A percentile compares a stretch with the other conserved stretches of the same genome.
phyloP scores from a whole-genome alignment of 352 stramenopile genomes.

The Globisporangium paroecandrum region DNA sequence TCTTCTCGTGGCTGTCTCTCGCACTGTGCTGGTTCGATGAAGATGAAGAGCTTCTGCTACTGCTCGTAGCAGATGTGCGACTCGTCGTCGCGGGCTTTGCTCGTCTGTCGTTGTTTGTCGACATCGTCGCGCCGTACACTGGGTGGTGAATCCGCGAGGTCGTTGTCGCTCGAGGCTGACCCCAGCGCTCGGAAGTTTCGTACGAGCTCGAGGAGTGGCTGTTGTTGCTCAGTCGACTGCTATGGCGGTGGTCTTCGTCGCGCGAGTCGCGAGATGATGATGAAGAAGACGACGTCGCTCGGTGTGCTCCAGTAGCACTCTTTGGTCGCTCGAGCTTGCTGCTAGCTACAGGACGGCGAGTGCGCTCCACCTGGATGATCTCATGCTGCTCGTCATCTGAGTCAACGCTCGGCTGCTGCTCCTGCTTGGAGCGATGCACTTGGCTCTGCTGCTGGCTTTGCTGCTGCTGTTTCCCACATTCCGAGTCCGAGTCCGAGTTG shows the following conservation, averaged over 20 bases:
- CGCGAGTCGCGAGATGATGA: conserved; percentile 20
- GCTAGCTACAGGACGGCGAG: conserved; percentile 19
- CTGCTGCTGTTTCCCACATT: no score
- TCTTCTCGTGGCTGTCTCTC: conserved; percentile 31
- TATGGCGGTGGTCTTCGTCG: conserved; percentile 30
- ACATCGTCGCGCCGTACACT: conserved; percentile 40
- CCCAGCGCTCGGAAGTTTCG: conserved; percentile 45
- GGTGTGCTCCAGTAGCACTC: conserved; percentile 25
- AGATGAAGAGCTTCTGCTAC: conserved; percentile 9
- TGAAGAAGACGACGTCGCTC: conserved; percentile 14
- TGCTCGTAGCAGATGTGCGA: conserved; percentile 14
- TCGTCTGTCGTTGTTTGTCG: conserved; percentile 24
- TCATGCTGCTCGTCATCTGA: conserved; percentile 39
- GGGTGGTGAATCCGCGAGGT: conserved; percentile 33
- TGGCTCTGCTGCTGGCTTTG: conserved; percentile 18
- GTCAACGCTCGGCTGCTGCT: conserved; percentile 26
- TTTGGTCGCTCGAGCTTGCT: conserved; percentile 45
- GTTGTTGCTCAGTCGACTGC: conserved; percentile 28
- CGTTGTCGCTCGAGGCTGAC: conserved; percentile 30
- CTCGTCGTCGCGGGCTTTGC: conserved; percentile 18
- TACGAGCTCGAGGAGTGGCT: conserved; percentile 30
- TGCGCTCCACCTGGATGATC: conserved; percentile 41
- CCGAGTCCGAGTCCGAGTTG: conserved; percentile 24
- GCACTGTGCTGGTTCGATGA: conserved; percentile 25
- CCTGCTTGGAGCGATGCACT: conserved; percentile 15